Base-by-base conservation (phyloP, 73 alveolate genomes). In the Paramecium bursaria region DNA sequence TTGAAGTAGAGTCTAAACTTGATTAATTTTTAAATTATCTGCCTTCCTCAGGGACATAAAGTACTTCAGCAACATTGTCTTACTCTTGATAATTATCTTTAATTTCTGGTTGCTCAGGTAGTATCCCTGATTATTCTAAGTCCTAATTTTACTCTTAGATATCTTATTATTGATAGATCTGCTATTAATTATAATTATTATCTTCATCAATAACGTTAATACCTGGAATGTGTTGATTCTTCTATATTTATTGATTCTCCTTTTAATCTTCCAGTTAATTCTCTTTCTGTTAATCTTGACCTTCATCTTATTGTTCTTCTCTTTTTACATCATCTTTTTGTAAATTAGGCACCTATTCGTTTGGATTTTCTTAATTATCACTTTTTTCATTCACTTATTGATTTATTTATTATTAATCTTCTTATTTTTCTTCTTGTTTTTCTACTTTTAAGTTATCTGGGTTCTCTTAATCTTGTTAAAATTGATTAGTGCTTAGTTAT, bases 1-100 rank as follows among this genome's bases (percentile, higher is more conserved):
- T 5, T 35, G 82, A 67, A 21, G 33, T 4, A 7, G 7, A 39
- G 11, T 7, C 5, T 39, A 7, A 14, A n/a, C 44, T 47, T 39
- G 33, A 67, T 48, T 48, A 19, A 11, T 48, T 4, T 48, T 4
- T 4, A 39, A 39, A 42, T 39, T 53, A 33, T 42, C 33, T 6
- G 17, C 82, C 11, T 11, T 35, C 50, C 3, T 31, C 55, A 30
- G 82, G 82, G 11, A 67, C 55, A 21, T n/a, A 67, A 25, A 67
- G 35, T 0, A 67, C 26, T 67, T 67, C 82, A 3, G 82, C 82
- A 0, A 57, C 49, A 7, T 7, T 7, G 11, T 39, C 11, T 11
- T 39, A 39, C 11, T 39, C 49, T 39, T 39, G 14, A 5, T 39
- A 11, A 39, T 39, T 39, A 5, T 39, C 5, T 7, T 39, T 39